These are phyloP conservation scores for Elsinoe batatas DNA, from an alignment of 2,329 filamentous ascomycete genomes.

Conservation along the genomic window DNA sequence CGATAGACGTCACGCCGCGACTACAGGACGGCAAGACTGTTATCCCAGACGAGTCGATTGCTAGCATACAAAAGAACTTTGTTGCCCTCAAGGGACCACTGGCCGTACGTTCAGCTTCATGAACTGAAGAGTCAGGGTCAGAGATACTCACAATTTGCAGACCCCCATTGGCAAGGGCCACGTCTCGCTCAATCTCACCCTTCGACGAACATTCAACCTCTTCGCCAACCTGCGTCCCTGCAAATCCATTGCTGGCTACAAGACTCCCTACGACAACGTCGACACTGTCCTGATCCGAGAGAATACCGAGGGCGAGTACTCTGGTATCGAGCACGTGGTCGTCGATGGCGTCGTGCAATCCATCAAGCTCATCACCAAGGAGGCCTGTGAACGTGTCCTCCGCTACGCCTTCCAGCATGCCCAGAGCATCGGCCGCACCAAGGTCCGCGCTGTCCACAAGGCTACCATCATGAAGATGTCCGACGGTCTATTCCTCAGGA, in stretches of 20 bases:
- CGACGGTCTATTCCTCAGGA: constrained; percentile 93
- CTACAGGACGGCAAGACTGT: constrained; percentile 92
- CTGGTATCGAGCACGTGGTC: constrained; percentile 95
- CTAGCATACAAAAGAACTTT: constrained; percentile 89
- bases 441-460: constrained; percentile 98
- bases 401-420: constrained; percentile 98
- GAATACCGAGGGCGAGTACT: constrained; percentile 99
- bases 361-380: constrained; percentile 98
- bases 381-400: constrained; percentile 89
- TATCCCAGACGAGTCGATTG: constrained; percentile 86
- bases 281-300: constrained; percentile 97
- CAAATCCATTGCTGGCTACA: constrained; percentile 92
- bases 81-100: constrained; percentile 97
- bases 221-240: constrained; percentile 98
- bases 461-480: constrained; percentile 99
- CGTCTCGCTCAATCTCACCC: constrained; percentile 96
- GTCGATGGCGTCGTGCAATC: constrained; percentile 96
- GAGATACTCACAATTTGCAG: constrained; percentile 35
- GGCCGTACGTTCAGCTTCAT: constrained; percentile 52
- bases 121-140: background rate
- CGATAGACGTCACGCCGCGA: constrained; percentile 88
- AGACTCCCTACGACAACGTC: constrained; percentile 95
- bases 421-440: constrained; percentile 81
- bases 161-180: constrained; percentile 98
- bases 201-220: constrained; percentile 98